Evolutionary conservation across 257 asterid species (phyloP).

Genomic region (Ilex asprella): DNA sequence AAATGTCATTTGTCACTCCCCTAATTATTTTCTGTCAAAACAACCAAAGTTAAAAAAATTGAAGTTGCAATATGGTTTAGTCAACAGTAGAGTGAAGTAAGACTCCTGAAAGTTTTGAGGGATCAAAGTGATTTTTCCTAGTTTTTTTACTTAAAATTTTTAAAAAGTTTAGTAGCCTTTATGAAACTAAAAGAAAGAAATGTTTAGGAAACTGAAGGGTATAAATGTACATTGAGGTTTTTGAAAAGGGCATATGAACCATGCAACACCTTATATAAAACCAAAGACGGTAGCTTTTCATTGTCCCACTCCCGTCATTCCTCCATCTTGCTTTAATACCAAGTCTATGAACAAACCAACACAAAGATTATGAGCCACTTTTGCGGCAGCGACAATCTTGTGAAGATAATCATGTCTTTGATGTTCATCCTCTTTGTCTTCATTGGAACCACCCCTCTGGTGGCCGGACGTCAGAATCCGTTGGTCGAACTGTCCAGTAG

Average conservation of each 20-base stretch:
- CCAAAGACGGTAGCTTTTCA: constrained; percentile 47
- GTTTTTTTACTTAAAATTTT: no score
- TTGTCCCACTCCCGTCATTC: constrained; percentile 33
- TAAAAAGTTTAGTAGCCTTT: no score
- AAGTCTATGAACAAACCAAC: constrained; percentile 23
- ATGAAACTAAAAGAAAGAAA: no score
- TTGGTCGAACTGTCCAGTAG: constrained; percentile 29
- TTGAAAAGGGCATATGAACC: constrained; percentile 53
- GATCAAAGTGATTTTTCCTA: no score
- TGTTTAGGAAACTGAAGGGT: constrained; percentile 15
- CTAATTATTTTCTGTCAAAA: no score
- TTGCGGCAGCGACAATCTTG: constrained; percentile 2
- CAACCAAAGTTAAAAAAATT: no score
- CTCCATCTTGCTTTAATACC: constrained; percentile 32
- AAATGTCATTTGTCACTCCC: no score
- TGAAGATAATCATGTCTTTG: constrained; percentile 7
- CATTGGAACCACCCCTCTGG: constrained; percentile 4
- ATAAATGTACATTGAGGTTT: constrained; percentile 19
- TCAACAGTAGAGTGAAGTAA: no score
- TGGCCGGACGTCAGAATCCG: constrained; percentile 12
- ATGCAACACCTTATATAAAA: constrained; percentile 28
- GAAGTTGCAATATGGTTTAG: no score
- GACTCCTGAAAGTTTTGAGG: no score
- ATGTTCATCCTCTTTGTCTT: constrained; percentile 8
- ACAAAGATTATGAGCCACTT: constrained; percentile 22